Evolutionary conservation across 2,329 filamentous ascomycete genomes (phyloP), one percentile per base, ranked within the genome.

Genomic region (Clonostachys chloroleuca): DNA sequence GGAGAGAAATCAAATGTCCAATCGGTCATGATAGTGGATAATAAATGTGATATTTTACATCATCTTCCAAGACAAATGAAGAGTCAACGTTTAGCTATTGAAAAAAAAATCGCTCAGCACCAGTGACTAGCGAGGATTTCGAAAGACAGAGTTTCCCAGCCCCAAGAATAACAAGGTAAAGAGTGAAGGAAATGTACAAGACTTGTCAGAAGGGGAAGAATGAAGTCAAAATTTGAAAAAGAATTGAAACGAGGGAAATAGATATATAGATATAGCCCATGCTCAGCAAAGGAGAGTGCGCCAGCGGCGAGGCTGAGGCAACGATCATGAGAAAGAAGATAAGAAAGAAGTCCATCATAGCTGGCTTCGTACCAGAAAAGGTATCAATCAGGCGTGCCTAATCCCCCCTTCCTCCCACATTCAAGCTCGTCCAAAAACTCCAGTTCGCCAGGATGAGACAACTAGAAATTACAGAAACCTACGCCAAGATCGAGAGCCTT

Each of bases 171-270:
- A 41, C 17, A 17, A 18, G 17, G 14, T 40, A 40, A 13, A 42
- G 17, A 42, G 33, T 17, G 24, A 41, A 17, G 18, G 12, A 20
- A 44, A 17, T 36, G 30, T 35, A 30, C 12, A 40, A 44, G 12
- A n/a, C 20, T 39, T 42, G 12, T 42, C 10, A 24, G 37, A 17
- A 36, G 6, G 37, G 45, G 14, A 46, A 16, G 45, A 41, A 43
- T 49, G 35, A 48, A 35, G 13, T 42, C 20, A 45, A 49, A 36
- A 49, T 37, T 48, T 36, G 34, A 43, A 47, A 18, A 48, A 40
- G 45, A 50, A 55, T 41, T 49, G 52, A 46, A 49, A 51, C 45
- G 52, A 52, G 35, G 56, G 51, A 40, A 50, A 51, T 42, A 49
- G 24, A 30, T 30, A 30, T 30, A 30, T 30, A 30, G 24, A 30